These are phyloP conservation scores for Hanseniaspora hatyaiensis DNA, from an alignment of 805 yeast genomes.

Conservation along the genomic window DNA sequence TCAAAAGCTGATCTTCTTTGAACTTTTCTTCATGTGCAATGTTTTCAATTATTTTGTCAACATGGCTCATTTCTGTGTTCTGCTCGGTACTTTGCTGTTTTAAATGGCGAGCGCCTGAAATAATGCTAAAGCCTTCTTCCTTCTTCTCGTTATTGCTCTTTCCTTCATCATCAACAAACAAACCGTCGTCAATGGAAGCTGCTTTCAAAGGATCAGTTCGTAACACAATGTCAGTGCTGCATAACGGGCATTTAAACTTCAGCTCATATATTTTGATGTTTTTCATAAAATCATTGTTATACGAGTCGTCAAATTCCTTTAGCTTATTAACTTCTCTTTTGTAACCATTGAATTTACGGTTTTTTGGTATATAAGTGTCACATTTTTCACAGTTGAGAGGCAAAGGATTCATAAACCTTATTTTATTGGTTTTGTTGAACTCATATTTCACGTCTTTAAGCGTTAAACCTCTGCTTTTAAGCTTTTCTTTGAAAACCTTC, in stretches of 20 bases:
- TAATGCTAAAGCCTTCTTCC: constrained; percentile 6
- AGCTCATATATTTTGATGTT: constrained; percentile 13
- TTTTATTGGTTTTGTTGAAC: constrained; percentile 9
- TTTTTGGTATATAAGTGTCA: constrained; percentile 6
- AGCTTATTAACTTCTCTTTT: constrained; percentile 10
- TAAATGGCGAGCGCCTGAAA: constrained; percentile 2
- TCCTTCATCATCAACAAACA: constrained; percentile 3
- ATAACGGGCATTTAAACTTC: constrained; percentile 8
- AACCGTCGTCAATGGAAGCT: not conserved
- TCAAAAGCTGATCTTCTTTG: constrained; percentile 1
- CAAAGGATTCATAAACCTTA: constrained; percentile 11
- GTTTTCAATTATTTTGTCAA: not conserved
- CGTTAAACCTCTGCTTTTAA: constrained; percentile 3
- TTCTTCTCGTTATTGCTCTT: constrained; percentile 7
- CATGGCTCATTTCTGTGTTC: not conserved
- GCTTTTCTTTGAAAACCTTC: not conserved
- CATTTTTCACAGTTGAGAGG: constrained; percentile 2
- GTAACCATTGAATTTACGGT: constrained; percentile 15
- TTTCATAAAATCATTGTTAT: not conserved
- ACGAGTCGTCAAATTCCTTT: not conserved
- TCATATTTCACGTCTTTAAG: constrained; percentile 11
- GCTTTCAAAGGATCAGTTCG: constrained; percentile 14
- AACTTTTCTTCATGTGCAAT: constrained; percentile 5
- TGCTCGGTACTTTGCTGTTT: not conserved
- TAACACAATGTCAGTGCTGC: constrained; percentile 7